Evolutionary conservation across 129 eudicot species (phyloP), one percentile per base, ranked within the genome.

Genomic region (Silybum marianum): DNA sequence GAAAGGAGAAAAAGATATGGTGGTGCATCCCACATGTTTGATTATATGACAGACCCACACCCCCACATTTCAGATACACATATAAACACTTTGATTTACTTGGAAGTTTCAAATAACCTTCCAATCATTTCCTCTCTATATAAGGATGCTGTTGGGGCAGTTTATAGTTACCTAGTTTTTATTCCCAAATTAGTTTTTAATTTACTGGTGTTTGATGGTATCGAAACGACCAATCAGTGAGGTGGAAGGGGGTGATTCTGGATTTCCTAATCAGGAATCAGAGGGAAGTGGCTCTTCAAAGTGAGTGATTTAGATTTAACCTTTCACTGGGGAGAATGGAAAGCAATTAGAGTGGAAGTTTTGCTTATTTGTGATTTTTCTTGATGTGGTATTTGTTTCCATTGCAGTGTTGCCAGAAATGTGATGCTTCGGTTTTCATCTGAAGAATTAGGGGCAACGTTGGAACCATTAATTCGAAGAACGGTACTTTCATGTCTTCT

Each of bases 401-500:
- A 70, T 40, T 83, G 81, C 92, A 91, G 93, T 24, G 19, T 76
- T 81, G 80, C 66, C 32, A 72, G 89, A 73, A 82, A 85, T 72
- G 84, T 76, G 79, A 48, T 72, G 84, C 73, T 40, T 71, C 84
- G 79, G 71, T 70, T 58, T 34, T 83, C 87, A 21, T 4, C 73
- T 9, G 81, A 85, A 58, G 98, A 94, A 38, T 36, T 81, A 11
- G 83, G 21, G 51, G n/a, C 78, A 18, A 78, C 44, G 25, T 84
- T 94, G 89, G 98, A 94, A 78, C 91, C 86, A 1, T 62, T 87
- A 16, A 12, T 94, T n/a, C 88, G 97, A 34, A 80, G 69, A 77
- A 63, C 25, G 94, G 93, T 90, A 90, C 26, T 80, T 58, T 48
- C 22, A 51, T 83, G 42, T 62, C 79, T 58, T 69, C 44, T 78